A percentile compares a stretch with the other conserved stretches of the same genome.
These are phyloP conservation scores for Trichophyton verrucosum DNA, from an alignment of 2,329 filamentous ascomycete genomes.

Conservation along the genomic window DNA sequence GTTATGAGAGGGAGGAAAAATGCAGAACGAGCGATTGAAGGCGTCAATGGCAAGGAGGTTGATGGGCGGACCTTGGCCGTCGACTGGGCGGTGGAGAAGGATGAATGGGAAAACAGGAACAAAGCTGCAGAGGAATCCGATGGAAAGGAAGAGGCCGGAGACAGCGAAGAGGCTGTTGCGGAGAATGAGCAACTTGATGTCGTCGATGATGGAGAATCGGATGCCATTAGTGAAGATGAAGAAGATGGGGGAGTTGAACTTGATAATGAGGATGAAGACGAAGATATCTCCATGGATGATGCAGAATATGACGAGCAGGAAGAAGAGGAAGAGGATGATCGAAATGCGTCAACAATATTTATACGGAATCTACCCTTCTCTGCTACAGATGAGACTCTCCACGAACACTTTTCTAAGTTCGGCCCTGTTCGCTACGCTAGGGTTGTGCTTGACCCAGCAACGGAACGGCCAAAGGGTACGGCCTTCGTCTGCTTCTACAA, in stretches of 20 bases:
- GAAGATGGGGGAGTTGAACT: slow-evolving; percentile 30
- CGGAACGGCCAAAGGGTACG: slow-evolving; percentile 77
- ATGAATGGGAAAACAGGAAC: slow-evolving; percentile 60
- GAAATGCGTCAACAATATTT: slow-evolving; percentile 68
- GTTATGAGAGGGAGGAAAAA: slow-evolving; percentile 79
- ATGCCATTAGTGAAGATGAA: slow-evolving; percentile 22
- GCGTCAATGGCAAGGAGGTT: slow-evolving; percentile 77
- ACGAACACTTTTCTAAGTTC: slow-evolving; percentile 77
- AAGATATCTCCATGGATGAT: slow-evolving; percentile 25
- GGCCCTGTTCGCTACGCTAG: slow-evolving; percentile 82
- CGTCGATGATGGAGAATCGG: slow-evolving; percentile 25
- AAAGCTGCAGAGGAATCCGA: slow-evolving; percentile 31
- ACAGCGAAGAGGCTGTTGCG: slow-evolving; percentile 40
- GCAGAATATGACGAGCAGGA: slow-evolving; percentile 35
- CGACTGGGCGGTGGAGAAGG: slow-evolving; percentile 92
- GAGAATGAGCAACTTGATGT: slow-evolving; percentile 18
- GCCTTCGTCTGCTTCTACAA: slow-evolving; percentile 91
- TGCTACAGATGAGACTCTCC: slow-evolving; percentile 66
- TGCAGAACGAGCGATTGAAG: slow-evolving; percentile 74
- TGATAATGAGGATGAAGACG: slow-evolving; percentile 33
- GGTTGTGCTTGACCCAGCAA: slow-evolving; percentile 75
- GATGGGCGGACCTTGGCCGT: slow-evolving; percentile 83
- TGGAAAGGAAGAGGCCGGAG: slow-evolving; percentile 41
- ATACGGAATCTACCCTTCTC: slow-evolving; percentile 90
- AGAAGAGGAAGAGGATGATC: slow-evolving; percentile 35